A percentile compares a stretch with the other conserved stretches of the same genome.
Conservation (phyloP, 805 yeast species). For the Grigorovia yakushimaensis region DNA sequence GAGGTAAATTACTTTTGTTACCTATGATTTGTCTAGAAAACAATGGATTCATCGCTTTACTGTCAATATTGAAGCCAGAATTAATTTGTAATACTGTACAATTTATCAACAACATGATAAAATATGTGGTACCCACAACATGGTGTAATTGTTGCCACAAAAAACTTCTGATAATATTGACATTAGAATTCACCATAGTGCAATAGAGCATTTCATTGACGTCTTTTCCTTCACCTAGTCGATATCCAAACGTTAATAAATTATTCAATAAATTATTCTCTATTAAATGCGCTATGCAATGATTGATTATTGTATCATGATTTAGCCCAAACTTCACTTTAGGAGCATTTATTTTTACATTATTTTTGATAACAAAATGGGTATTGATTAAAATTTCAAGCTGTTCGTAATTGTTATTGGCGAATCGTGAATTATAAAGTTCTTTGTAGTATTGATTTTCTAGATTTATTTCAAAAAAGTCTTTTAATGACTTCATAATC, state of each 20-base stretch:
- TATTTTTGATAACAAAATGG: background rate
- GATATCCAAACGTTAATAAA: slow-evolving; percentile 36
- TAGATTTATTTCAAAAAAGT: background rate
- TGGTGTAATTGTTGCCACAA: slow-evolving; percentile 36
- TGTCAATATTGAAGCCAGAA: background rate
- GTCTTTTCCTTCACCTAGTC: slow-evolving; percentile 23
- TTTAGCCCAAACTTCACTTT: background rate
- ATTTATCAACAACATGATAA: slow-evolving; percentile 33
- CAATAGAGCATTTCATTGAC: slow-evolving; percentile 26
- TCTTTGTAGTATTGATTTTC: background rate
- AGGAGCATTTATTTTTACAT: background rate
- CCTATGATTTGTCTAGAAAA: slow-evolving; percentile 16
- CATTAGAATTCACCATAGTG: slow-evolving; percentile 30
- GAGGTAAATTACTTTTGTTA: slow-evolving; percentile 12
- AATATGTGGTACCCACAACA: slow-evolving; percentile 32
- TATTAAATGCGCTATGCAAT: slow-evolving; percentile 28
- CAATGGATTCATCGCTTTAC: background rate
- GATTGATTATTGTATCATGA: slow-evolving; percentile 34
- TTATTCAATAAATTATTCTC: slow-evolving; percentile 25
- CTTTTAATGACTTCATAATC: slow-evolving; percentile 1
- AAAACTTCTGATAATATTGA: slow-evolving; percentile 33
- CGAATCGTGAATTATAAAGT: background rate
- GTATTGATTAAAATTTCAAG: background rate
- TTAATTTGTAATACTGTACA: slow-evolving; percentile 24
- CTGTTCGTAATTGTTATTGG: background rate